Evolutionary conservation across 1,284 basidiomycete species (phyloP).

Genomic region (Apiotrichum laibachii): DNA sequence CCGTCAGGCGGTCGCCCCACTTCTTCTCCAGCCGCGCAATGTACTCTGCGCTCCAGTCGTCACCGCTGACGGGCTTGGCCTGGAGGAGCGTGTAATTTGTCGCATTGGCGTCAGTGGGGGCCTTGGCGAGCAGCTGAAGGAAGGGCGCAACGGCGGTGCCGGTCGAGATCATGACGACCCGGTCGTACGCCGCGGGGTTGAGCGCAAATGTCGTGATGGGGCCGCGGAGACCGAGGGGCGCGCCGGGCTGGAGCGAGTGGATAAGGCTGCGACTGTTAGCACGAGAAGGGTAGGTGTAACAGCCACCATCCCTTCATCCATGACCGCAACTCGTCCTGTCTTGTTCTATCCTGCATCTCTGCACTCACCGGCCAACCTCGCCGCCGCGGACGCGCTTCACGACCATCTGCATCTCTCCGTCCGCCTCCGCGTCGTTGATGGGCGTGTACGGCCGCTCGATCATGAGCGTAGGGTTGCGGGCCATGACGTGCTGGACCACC

Average conservation of each 20-base stretch:
- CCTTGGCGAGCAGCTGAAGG: slow-evolving; percentile 46
- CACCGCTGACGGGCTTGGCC: slow-evolving; percentile 17
- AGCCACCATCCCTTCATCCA: no score
- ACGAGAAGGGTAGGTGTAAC: neutral
- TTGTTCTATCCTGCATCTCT: neutral
- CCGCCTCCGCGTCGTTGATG: slow-evolving; percentile 38
- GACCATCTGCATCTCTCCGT: slow-evolving; percentile 39
- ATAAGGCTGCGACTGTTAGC: slow-evolving; percentile 28
- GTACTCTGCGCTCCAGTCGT: slow-evolving; percentile 18
- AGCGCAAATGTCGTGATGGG: slow-evolving; percentile 45
- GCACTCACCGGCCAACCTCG: slow-evolving; percentile 48
- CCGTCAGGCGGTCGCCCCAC: slow-evolving; percentile 21
- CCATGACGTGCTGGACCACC: slow-evolving; percentile 47
- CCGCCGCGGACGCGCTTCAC: slow-evolving; percentile 49
- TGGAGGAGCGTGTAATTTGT: slow-evolving; percentile 34
- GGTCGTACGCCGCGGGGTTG: slow-evolving; percentile 35
- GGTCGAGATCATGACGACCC: slow-evolving; percentile 49
- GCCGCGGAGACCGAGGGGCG: slow-evolving; percentile 43
- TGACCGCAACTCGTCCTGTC: neutral
- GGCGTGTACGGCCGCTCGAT: slow-evolving; percentile 51
- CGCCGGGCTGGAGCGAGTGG: slow-evolving; percentile 36
- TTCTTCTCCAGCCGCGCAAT: slow-evolving; percentile 25
- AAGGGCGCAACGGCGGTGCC: slow-evolving; percentile 51
- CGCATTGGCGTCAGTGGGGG: slow-evolving; percentile 6
- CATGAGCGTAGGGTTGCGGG: slow-evolving; percentile 46